Conservation (phyloP, 176 grass and related monocot genomes). For the Triticum turgidum region DNA sequence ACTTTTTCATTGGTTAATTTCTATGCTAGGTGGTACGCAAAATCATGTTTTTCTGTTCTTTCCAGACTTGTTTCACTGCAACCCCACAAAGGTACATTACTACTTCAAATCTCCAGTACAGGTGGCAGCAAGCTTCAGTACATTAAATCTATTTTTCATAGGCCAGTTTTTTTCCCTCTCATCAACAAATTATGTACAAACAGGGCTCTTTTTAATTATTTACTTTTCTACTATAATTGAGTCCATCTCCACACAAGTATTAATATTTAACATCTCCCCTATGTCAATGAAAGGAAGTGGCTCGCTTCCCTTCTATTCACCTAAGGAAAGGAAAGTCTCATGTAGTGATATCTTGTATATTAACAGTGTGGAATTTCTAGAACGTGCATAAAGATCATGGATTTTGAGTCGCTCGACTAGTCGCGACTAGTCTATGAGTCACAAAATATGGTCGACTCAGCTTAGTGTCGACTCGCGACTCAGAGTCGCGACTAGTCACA, state of each 20-base stretch:
- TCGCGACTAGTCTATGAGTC: no score
- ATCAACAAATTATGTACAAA: background rate
- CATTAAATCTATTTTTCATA: background rate
- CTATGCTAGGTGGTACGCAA: no score
- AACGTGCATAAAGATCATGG: background rate
- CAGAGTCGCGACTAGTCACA: no score
- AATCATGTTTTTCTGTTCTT: no score
- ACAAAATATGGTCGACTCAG: no score
- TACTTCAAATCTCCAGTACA: background rate
- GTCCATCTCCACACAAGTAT: background rate
- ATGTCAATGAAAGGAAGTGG: background rate
- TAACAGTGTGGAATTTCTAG: background rate
- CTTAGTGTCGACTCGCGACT: no score
- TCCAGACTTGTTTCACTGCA: no score
- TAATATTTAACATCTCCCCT: background rate
- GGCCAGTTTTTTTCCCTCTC: background rate
- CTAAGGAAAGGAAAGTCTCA: background rate
- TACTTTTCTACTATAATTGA: background rate
- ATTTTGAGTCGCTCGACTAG: no score
- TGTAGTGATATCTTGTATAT: constrained; percentile 19
- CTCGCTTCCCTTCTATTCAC: background rate
- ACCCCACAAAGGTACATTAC: no score
- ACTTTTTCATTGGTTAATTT: no score
- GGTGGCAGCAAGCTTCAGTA: background rate
- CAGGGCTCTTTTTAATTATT: background rate